Evolutionary conservation across 208 protist genomes (phyloP).

Genomic region (Trypanosoma theileri): DNA sequence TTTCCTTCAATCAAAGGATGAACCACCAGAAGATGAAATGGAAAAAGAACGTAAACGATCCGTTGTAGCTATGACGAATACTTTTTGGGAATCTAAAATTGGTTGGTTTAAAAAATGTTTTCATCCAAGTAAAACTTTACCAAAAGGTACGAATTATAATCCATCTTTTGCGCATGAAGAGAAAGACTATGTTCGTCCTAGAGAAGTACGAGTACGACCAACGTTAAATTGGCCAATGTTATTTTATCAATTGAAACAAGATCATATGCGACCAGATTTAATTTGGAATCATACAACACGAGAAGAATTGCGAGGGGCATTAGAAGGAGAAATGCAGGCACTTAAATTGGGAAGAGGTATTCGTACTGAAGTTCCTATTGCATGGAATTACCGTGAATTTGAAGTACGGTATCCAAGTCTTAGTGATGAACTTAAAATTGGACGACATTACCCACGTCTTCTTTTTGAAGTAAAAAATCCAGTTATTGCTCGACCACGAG

Average conservation of each 20-base stretch:
- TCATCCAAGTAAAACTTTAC: slow-evolving; percentile 44
- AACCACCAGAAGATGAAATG: slow-evolving; percentile 51
- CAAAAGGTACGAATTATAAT: neutral
- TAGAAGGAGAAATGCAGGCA: slow-evolving; percentile 83
- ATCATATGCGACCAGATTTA: slow-evolving; percentile 88
- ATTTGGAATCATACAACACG: slow-evolving; percentile 94
- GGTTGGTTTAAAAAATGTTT: slow-evolving; percentile 86
- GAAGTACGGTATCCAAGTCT: slow-evolving; percentile 91
- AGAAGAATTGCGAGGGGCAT: slow-evolving; percentile 78
- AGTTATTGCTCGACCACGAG: slow-evolving; percentile 67
- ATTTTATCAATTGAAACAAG: slow-evolving; percentile 81
- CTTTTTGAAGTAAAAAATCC: slow-evolving; percentile 82
- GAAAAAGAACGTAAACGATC: slow-evolving; percentile 46
- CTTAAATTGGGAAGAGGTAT: slow-evolving; percentile 56
- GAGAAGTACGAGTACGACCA: slow-evolving; percentile 55
- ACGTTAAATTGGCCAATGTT: slow-evolving; percentile 92
- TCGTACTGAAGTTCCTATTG: slow-evolving; percentile 36
- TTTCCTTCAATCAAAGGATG: slow-evolving; percentile 81
- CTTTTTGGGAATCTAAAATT: slow-evolving; percentile 57
- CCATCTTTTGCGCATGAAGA: slow-evolving; percentile 15
- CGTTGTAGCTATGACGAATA: slow-evolving; percentile 57
- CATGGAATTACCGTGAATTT: slow-evolving; percentile 95
- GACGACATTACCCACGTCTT: slow-evolving; percentile 86
- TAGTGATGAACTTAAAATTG: slow-evolving; percentile 85
- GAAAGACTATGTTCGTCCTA: slow-evolving; percentile 7